Base-by-base conservation (phyloP, 768 basidiomycete species). In the Xerocomus brunneocitrinus region DNA sequence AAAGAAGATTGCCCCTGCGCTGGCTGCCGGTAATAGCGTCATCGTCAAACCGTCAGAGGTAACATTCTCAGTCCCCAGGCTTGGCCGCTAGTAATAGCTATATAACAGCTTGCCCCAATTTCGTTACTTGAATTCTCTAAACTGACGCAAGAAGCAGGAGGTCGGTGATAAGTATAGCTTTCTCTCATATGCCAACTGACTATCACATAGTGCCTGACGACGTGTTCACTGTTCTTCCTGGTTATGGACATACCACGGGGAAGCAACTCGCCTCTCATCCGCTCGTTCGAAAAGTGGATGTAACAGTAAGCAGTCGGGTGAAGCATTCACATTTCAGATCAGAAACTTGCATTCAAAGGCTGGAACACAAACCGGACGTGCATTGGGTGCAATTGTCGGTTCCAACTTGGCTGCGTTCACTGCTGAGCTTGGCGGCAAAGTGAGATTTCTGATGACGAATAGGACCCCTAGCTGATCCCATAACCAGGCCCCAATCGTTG, bases 391-490 rank as follows among this genome's bases (percentile, higher is more conserved):
- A 47, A 76, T 85, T 13, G 89, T 86, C 5, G 91, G 91, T 32
- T 68, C 74, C 16, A 93, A 93, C 63, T 65, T 93, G 12, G 83
- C 85, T 3, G 67, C 80, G 5, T 91, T 79, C 64, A 92, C 90
- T 1, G 91, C 91, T 0, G 91, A 94, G 62, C 74, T 94, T 5
- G 91, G 91, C 19, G 91, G 91, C 30, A 92, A 93, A 77, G 89
- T 84, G 27, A 32, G 67, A 53, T 22, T 40, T 42, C 41, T 14
- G 30, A 19, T 14, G 28, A 6, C 39, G 28, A 4, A 31, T 31
- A 27, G 10, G 14, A 4, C 30, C n/a, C 24, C 43, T n/a, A 5
- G 8, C 52, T 60, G 49, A 54, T 45, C 35, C 50, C 8, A 27
- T 53, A 8, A 52, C 35, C 44, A 91, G 89, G 85, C 91, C 12